Evolutionary conservation across 768 basidiomycete genomes (phyloP).

Genomic region (Tylopilus intermedius): DNA sequence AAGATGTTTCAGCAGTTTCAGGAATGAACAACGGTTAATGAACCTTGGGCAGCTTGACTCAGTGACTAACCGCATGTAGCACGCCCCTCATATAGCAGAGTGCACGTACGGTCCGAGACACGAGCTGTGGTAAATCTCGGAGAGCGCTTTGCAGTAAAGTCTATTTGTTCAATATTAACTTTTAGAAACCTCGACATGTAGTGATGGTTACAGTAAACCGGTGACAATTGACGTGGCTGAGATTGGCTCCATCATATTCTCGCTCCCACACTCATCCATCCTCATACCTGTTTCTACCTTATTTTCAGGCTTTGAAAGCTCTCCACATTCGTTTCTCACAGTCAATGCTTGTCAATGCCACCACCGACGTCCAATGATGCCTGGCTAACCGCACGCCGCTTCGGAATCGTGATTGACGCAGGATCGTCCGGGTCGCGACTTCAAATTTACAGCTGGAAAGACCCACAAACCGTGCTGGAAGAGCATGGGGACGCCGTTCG

Average conservation of each 20-base stretch:
- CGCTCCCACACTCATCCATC: background rate
- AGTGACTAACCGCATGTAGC: too few relatives aligned
- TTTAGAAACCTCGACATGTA: too few relatives aligned
- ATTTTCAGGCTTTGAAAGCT: constrained; percentile 13
- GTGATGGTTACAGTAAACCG: too few relatives aligned
- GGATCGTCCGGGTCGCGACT: constrained; percentile 95
- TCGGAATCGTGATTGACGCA: constrained; percentile 95
- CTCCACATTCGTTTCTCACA: constrained; percentile 21
- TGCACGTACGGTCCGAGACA: too few relatives aligned
- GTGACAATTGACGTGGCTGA: constrained; percentile 5
- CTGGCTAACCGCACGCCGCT: constrained; percentile 77
- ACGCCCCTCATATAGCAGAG: too few relatives aligned
- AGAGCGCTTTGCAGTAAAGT: too few relatives aligned
- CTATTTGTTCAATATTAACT: too few relatives aligned
- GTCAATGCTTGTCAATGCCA: constrained; percentile 52
- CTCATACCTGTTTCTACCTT: background rate
- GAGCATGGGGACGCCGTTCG: constrained; percentile 47
- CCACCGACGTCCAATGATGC: constrained; percentile 65
- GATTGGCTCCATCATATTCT: background rate
- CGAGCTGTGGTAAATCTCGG: too few relatives aligned
- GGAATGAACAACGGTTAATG: too few relatives aligned
- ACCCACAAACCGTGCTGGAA: constrained; percentile 60
- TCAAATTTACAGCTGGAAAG: constrained; percentile 96
- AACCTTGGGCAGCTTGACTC: too few relatives aligned
- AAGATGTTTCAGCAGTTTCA: too few relatives aligned